Evolutionary conservation across 148 eudicot species (phyloP), one percentile per base, ranked within the genome.

Genomic region (Cornus suecica): DNA sequence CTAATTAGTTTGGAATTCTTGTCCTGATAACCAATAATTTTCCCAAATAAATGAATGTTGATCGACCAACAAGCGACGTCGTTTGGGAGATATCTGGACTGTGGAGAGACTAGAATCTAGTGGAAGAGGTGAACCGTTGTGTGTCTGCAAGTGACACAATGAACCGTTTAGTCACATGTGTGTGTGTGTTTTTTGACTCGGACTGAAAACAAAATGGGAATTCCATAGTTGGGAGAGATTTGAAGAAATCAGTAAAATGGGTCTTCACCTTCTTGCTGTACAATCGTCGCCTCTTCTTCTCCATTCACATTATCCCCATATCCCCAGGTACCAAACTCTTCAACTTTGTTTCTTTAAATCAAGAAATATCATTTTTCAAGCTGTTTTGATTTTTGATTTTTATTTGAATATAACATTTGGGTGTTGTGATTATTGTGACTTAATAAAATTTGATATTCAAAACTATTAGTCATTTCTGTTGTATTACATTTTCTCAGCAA

Each of bases 291-390:
- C 81, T 8, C 18, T 77, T 26, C 81, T 78, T 18, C 74, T 80
- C 25, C 85, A 24, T 29, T 78, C 86, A 31, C 80, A 69, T 67
- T 80, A 73, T 74, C 69, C 78, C 62, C 82, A 68, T 42, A 60
- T 69, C 37, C 70, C 76, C 71, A 80, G 83, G 87, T 84, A 65
- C 64, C 0, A 20, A 51, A 13, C 15, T 52, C 22, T 34, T 34
- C 41, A 34, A 34, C 8, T 34, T 34, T 34, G 4, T 34, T 34
- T 34, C 4, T 5, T 34, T 2, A 34, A 0, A 34, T 5, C 2
- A 34, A 34, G 42, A 37, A 3, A 37, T 37, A 37, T 37, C 9
- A 37, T 37, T 37, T 37, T 37, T 37, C 42, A 37, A 5, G 62
- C 20, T 58, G 62, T 25, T 58, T 58, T 2, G 25, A 22, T 58